phyloP scores from a whole-genome alignment of 2,329 filamentous ascomycete genomes.

The Graphilbum fragrans region DNA sequence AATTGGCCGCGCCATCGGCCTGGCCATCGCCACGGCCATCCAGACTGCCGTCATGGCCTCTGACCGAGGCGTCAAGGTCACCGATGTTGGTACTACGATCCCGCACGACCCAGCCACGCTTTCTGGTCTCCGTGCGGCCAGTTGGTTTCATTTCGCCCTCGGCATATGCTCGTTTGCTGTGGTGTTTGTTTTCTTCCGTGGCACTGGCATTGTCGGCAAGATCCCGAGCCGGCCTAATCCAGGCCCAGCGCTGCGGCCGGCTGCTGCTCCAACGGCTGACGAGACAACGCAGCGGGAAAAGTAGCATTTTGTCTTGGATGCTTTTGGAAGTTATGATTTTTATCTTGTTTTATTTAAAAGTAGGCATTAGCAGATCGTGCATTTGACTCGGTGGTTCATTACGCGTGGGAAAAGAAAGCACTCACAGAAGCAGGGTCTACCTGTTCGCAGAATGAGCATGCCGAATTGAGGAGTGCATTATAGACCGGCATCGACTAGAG shows the following conservation, averaged over 20 bases:
- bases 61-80: slow-evolving; percentile 27
- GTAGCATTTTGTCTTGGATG: no score
- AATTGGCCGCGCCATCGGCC: slow-evolving; percentile 51
- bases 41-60: slow-evolving; percentile 49
- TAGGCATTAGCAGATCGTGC: no score
- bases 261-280: background rate
- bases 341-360: no score
- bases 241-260: background rate
- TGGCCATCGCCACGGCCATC: slow-evolving; percentile 52
- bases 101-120: slow-evolving; percentile 34
- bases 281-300: no score
- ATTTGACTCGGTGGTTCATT: no score
- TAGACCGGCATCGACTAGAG: no score
- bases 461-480: no score
- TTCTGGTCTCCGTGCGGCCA: slow-evolving; percentile 33
- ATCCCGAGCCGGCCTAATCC: background rate
- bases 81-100: slow-evolving; percentile 27
- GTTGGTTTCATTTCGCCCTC: slow-evolving; percentile 40
- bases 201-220: slow-evolving; percentile 37
- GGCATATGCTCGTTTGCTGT: slow-evolving; percentile 28
- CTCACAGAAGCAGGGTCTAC: no score
- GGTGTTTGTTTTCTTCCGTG: slow-evolving; percentile 35
- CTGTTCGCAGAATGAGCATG: no score
- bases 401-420: no score
- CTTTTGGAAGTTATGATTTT: no score